Evolutionary conservation across 306 rosid species (phyloP).

Genomic region (Lablab purpureus): DNA sequence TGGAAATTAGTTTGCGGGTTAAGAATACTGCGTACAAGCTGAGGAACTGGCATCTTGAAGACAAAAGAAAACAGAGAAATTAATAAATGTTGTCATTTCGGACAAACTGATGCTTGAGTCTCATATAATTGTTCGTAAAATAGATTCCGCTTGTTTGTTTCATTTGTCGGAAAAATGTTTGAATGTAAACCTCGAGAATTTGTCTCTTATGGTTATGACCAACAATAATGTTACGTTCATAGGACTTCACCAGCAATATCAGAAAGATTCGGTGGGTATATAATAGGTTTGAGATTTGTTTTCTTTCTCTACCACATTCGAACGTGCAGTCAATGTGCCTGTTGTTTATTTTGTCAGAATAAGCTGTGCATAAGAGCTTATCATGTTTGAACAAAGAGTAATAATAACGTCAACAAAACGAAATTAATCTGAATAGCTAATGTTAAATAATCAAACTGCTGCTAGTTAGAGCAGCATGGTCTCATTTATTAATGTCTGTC

Average conservation of each 20-base stretch:
- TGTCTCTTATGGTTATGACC: background rate
- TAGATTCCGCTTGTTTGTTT: background rate
- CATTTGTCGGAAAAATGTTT: constrained; percentile 19
- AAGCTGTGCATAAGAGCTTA: background rate
- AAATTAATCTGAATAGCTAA: background rate
- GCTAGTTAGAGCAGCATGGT: constrained; percentile 21
- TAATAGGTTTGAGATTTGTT: constrained; percentile 24
- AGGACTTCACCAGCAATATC: constrained; percentile 44
- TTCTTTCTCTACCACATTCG: constrained; percentile 50
- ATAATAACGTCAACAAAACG: background rate
- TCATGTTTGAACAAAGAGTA: constrained; percentile 10
- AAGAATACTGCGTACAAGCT: too few species aligned
- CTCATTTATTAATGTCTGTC: background rate
- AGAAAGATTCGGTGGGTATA: constrained; percentile 29
- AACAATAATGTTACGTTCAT: constrained; percentile 30
- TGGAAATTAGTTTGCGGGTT: too few species aligned
- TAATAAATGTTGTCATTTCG: too few species aligned
- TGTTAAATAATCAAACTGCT: constrained; percentile 5
- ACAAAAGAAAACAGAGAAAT: too few species aligned
- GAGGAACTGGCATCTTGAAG: too few species aligned
- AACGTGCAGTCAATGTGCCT: constrained; percentile 48
- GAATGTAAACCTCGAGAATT: background rate
- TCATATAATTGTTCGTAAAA: background rate
- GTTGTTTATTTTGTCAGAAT: constrained; percentile 12
- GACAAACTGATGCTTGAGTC: background rate